Base-by-base conservation (phyloP, 2,329 filamentous ascomycete species). In the Alternaria postmessia region DNA sequence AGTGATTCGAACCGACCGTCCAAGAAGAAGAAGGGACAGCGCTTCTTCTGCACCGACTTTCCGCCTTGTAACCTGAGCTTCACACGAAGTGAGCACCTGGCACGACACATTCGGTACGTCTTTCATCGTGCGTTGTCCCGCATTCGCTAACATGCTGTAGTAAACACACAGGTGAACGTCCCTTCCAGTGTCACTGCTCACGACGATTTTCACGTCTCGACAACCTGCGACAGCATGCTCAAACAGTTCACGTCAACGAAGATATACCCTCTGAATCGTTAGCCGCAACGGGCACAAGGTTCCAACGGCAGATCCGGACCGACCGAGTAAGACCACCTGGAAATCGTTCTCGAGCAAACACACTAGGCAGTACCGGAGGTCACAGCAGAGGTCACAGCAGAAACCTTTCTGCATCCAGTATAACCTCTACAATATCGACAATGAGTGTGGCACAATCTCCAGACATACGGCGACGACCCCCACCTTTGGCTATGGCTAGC, bases 191-290 rank as follows among this genome's bases (percentile, higher is more conserved):
- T 69, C 95, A 98, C 78, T 99, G 95, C 79, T 92, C 91, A 3
- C 88, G 95, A 51, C 88, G 93, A 56, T 99, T 99, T 77, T 98
- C 95, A 9, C 88, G 94, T 49, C 86, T 98, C 46, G 94, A 99
- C 78, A 99, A 99, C 75, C 83, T 99, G 52, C 89, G 95, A 60
- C 95, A 99, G 76, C 95, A 99, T 83, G 95, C 95, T 44, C 94
- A 97, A 78, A 98, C 95, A 0, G 95, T 99, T 1, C 95, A 99
- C 77, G 91, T 96, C 59, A 97, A 98, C 77, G 95, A 98, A 77
- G 93, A 97, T 58, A 99, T 99, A 34, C 95, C 95, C 4, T 89
- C 89, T 41, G 93, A 97, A 77, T 98, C 95, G 1, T 86, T 98
- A 20, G 95, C 95, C 16, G 95, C 94, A 4, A 95, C 92, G 1